Base-by-base conservation (phyloP, 2,329 filamentous ascomycete species). In the Aspergillus melleus region DNA sequence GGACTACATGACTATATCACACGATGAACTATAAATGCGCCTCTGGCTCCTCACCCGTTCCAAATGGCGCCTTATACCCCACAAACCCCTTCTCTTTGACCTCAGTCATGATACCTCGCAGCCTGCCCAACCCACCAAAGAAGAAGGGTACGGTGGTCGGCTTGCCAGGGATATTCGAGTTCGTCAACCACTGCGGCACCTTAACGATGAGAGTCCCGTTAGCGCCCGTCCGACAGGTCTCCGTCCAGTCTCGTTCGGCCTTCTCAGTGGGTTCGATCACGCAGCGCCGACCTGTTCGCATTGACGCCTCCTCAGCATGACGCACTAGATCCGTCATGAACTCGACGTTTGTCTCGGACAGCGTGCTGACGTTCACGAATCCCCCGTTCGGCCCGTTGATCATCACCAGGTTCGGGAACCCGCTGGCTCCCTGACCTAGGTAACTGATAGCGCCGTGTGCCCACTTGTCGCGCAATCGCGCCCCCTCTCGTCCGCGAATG, bases 341-440 rank as follows among this genome's bases (percentile, higher is more conserved):
- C 1, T 75, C 70, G 1, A 74, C 72, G 12, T 73, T 67, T 1
- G 58, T 57, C 57, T 78, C 76, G 20, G 74, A 66, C 1, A 66
- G 59, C 0, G 68, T 66, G 14, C 73, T 75, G 12, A 71, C 57
- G 50, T 76, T 78, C 8, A 64, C 63, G 54, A 77, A 76, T 0
- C 72, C 72, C 8, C 70, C 70, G 39, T 76, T 68, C 0, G 78
- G 79, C 0, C 78, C 79, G 3, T 63, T 56, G 12, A 79, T 66
- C 66, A 77, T 75, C 61, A 82, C 77, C 59, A 82, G 66, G 60
- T 82, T 81, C 0, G 80, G 80, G 57, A 79, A 81, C 0, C 73
- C 68, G 1, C 72, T 60, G 1, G 75, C 70, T 2, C 67, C 65
- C 5, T 80, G 60, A 0, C 80, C 80, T 0, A 81, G 68, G 61